These are phyloP conservation scores for Hemileccinum impolitum DNA, from an alignment of 768 basidiomycete genomes.

Conservation along the genomic window DNA sequence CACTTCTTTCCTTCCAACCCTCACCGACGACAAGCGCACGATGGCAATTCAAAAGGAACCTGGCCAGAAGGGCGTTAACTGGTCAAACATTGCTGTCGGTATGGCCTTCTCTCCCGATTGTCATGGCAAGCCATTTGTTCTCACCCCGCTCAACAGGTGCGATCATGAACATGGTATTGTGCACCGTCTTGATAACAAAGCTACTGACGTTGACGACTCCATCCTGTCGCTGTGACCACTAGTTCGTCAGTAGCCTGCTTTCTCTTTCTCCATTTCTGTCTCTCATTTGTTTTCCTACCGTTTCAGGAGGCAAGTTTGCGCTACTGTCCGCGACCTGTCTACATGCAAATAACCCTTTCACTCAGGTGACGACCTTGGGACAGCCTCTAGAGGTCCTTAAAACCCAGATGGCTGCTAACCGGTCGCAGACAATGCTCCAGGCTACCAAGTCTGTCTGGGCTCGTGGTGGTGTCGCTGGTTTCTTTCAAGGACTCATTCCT, in stretches of 20 bases:
- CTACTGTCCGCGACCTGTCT: not conserved
- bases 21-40: constrained; percentile 22
- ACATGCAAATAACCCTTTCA: constrained; percentile 2
- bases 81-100: constrained; percentile 96
- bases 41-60: constrained; percentile 87
- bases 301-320: constrained; percentile 65
- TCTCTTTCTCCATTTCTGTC: not conserved
- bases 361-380: constrained; percentile 92
- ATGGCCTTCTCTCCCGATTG: constrained; percentile 30
- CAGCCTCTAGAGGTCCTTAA: constrained; percentile 98
- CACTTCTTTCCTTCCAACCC: constrained; percentile 10
- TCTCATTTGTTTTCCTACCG: constrained; percentile 13
- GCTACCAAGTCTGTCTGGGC: constrained; percentile 86
- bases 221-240: not conserved
- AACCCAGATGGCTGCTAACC: constrained; percentile 99
- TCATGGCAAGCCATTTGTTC: constrained; percentile 14
- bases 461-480: constrained; percentile 84
- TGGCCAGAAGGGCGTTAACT: constrained; percentile 87
- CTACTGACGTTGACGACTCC: constrained; percentile 7
- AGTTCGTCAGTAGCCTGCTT: constrained; percentile 44
- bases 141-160: constrained; percentile 52
- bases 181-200: constrained; percentile 32
- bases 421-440: constrained; percentile 85
- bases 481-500: constrained; percentile 98
- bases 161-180: constrained; percentile 95